Base-by-base conservation (phyloP, 1,284 basidiomycete species). In the Leccinum proliferum region DNA sequence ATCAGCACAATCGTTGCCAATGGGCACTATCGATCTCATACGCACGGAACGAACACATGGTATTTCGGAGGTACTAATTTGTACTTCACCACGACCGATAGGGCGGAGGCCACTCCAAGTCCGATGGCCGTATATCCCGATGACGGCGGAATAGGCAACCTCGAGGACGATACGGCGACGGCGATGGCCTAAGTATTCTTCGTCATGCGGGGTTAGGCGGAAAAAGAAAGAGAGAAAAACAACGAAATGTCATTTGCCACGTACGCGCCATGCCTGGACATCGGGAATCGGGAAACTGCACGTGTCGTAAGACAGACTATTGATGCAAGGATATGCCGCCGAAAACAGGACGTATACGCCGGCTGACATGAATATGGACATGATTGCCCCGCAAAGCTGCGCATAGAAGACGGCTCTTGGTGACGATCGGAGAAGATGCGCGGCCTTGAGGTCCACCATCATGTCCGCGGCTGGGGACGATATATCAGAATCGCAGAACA, bases 361-460 rank as follows among this genome's bases (percentile, higher is more conserved):
- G 18, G 61, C 29, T 10, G 61, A 63, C 34, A 61, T 46, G 62
- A 60, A 64, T 41, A 62, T 35, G 12, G 62, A 60, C 8, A 60
- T 39, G 55, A 60, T 41, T 25, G 46, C 61, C 11, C 61, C 62
- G 7, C 34, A 64, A 39, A 85, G 74, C 76, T 87, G 85, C 57
- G 86, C 87, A 68, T 83, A 78, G 72, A 89, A 88, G 76, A 89
- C 86, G 69, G 83, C 83, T 63, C 76, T 77, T n/a, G 87, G 88
- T 67, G 85, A 85, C n/a, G 87, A 85, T 52, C 86, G 78, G 32
- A 89, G 79, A 60, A 88, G 79, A 70, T 88, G 87, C 58, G 85
- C 85, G 4, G 87, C 87, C 77, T 89, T 88, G 67, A 89, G 73
- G 68, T 89, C 87, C 62, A 86, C 84, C 60, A 84, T 83, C 87